These are phyloP conservation scores for Uronychia binucleata DNA, from an alignment of 73 alveolate genomes.

Conservation along the genomic window DNA sequence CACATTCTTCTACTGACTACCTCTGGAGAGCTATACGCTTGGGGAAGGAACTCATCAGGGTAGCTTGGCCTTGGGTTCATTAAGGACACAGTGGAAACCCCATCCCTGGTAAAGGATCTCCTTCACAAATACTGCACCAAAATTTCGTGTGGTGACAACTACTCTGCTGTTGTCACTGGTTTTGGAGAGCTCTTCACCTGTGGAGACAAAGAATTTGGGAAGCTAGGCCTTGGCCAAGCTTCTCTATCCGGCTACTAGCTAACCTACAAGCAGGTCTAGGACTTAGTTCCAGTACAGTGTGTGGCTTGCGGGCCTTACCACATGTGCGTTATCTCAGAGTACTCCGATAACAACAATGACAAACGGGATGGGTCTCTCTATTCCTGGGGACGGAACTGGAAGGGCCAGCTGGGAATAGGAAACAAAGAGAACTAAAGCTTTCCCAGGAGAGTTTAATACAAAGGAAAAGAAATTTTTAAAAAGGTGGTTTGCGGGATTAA, in stretches of 20 bases:
- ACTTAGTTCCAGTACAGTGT: slow-evolving; percentile 5
- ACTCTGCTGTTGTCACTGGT: slow-evolving; percentile 45
- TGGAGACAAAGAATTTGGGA: slow-evolving; percentile 53
- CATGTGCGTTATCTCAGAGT: slow-evolving; percentile 54
- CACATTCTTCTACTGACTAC: slow-evolving; percentile 47
- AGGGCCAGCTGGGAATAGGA: slow-evolving; percentile 60
- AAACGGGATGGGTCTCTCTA: slow-evolving; percentile 34
- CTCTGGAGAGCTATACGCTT: slow-evolving; percentile 38
- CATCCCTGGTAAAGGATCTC: slow-evolving; percentile 29
- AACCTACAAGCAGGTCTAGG: slow-evolving; percentile 28
- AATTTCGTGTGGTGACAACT: slow-evolving; percentile 51
- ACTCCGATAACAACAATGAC: slow-evolving; percentile 7
- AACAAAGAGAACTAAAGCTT: slow-evolving; percentile 30
- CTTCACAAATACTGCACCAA: slow-evolving; percentile 18
- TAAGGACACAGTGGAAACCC: slow-evolving; percentile 26
- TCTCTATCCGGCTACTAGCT: slow-evolving; percentile 14
- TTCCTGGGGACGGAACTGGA: slow-evolving; percentile 58
- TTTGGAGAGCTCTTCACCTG: slow-evolving; percentile 52
- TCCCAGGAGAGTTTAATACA: slow-evolving; percentile 14
- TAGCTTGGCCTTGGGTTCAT: slow-evolving; percentile 58
- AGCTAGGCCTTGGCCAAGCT: slow-evolving; percentile 48
- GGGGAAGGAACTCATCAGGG: slow-evolving; percentile 68
- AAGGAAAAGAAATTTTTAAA: slow-evolving; percentile 24
- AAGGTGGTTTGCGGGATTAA: slow-evolving; percentile 52
- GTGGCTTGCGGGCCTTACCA: slow-evolving; percentile 59